These are phyloP conservation scores for Schoenoplectus tabernaemontani DNA, from an alignment of 202 grass and related monocot species.

Conservation along the genomic window DNA sequence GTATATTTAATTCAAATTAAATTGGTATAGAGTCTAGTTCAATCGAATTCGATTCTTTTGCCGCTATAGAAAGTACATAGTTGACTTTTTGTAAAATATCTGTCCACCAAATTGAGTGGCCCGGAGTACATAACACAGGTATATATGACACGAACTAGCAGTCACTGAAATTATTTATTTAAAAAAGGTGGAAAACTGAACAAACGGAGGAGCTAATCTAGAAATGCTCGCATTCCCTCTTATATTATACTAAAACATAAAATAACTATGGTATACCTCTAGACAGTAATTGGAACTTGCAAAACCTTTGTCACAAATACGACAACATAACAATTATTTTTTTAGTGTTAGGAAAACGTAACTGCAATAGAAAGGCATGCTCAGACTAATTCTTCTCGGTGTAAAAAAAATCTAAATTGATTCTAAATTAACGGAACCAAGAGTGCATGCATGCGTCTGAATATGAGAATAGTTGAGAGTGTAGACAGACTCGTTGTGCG, in stretches of 20 bases:
- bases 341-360: too few species aligned
- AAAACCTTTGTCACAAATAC: background rate
- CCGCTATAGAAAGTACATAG: too few species aligned
- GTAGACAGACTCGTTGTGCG: background rate
- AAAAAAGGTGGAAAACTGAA: background rate
- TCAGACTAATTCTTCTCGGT: slow-evolving; percentile 2
- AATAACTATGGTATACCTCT: background rate
- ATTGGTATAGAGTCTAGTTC: too few species aligned
- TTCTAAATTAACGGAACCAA: background rate
- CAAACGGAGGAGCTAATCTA: background rate
- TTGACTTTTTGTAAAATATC: background rate
- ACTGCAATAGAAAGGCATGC: background rate
- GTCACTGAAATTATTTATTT: background rate
- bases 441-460: background rate
- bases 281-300: background rate
- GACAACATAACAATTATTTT: too few species aligned
- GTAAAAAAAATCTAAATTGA: background rate
- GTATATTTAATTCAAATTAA: too few species aligned
- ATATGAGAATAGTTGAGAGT: background rate
- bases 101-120: background rate
- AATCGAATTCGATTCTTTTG: too few species aligned
- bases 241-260: background rate
- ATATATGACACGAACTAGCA: background rate
- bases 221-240: background rate
- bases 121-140: background rate